These are phyloP conservation scores for Cornus suecica DNA, from an alignment of 148 eudicot species.

Conservation along the genomic window DNA sequence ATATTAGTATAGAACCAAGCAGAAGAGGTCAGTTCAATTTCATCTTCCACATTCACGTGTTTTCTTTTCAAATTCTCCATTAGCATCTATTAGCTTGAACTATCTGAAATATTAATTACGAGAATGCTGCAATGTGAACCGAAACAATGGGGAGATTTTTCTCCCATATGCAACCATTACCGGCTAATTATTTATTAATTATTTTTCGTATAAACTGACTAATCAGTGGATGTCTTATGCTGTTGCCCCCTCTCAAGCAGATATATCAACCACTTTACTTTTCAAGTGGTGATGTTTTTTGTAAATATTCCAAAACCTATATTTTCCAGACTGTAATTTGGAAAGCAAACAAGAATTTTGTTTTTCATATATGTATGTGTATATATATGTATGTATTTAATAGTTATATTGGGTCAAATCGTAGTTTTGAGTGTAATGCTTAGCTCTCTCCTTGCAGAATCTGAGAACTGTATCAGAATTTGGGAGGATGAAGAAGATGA, in stretches of 20 bases:
- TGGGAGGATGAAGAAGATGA: constrained; percentile 95
- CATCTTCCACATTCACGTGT: not conserved
- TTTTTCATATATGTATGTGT: no score
- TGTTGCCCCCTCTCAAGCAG: not conserved
- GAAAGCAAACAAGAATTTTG: not conserved
- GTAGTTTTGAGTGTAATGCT: constrained; percentile 17
- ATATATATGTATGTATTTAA: no score
- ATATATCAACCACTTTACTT: not conserved
- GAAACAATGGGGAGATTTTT: not conserved
- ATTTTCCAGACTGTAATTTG: no score
- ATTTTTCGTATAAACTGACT: not conserved
- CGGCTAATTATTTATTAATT: no score
- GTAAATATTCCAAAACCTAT: no score
- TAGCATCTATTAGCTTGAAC: not conserved
- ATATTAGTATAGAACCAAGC: constrained; percentile 36
- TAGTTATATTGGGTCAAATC: not conserved
- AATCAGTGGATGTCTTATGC: not conserved
- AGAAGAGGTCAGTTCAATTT: constrained; percentile 35
- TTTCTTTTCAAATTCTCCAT: not conserved
- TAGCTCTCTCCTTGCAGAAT: constrained; percentile 39
- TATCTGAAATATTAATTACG: not conserved
- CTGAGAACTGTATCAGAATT: constrained; percentile 26
- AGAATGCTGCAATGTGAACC: not conserved
- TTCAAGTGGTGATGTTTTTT: not conserved
- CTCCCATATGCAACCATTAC: no score